Evolutionary conservation across 2,329 filamentous ascomycete species (phyloP), one percentile per base, ranked within the genome.

Genomic region (Phaeoacremonium minimum): DNA sequence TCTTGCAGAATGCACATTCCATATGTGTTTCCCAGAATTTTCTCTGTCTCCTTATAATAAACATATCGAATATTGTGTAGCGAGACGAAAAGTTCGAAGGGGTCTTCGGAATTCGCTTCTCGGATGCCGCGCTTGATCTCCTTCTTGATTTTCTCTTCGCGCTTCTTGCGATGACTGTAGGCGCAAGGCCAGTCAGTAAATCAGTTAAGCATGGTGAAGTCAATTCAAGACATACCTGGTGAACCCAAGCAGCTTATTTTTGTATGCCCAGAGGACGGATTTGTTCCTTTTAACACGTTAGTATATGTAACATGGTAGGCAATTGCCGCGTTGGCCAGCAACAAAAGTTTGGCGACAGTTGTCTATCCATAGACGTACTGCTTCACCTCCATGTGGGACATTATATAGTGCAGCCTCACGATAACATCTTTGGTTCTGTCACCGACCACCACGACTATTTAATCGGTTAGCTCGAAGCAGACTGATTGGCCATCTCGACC

Each of bases 41-140:
- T 97, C 55, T 98, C 93, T 18, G 93, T 97, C 69, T 98, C 93
- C 67, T 98, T 98, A 73, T 98, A 98, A 74, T 95, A 98, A 40
- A 93, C 88, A 76, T 98, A 98, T 62, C 93, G 86, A 59, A 98
- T 95, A 63, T 96, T 89, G 68, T 97, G 87, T 39, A 95, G 81
- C 40, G 89, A 93, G 51, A 97, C 85, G 66, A 97, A 98, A 37
- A 97, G 78, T 66, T 98, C 93, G 69, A 98, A 98, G 0, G 93
- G 86, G 58, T 98, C 93, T 58, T 95, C 88, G 37, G 81, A 77
- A 61, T 98, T 95, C 44, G 86, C 80, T 63, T 98, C 93, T 55
- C 94, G 80, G 48, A 90, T 88, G 30, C 93, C 93, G 52, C 89
- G 80, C 69, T 95, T 96, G 63, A 98, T 88, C 56, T 98, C 93